Conservation (phyloP, 2,329 filamentous ascomycete species). For the Dryadomyces sulphureus region DNA sequence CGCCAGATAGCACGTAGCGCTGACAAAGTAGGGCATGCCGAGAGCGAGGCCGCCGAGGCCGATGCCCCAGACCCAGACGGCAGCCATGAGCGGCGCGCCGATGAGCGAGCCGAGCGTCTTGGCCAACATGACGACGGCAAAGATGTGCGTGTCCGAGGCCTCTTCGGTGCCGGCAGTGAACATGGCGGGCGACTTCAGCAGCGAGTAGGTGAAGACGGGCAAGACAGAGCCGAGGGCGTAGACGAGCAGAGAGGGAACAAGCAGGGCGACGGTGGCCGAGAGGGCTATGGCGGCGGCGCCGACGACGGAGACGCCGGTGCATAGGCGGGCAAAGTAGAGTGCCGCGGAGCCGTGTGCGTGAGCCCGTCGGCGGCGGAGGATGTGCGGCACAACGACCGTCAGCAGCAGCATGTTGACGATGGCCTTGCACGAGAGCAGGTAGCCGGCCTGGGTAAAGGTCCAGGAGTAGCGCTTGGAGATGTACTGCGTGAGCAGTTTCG, state of each 20-base stretch:
- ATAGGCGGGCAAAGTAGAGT: slow-evolving; percentile 20
- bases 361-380: slow-evolving; percentile 15
- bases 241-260: slow-evolving; percentile 27
- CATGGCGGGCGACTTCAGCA: slow-evolving; percentile 26
- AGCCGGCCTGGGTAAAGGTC: slow-evolving; percentile 30
- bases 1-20: slow-evolving; percentile 21
- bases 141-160: slow-evolving; percentile 19
- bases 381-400: slow-evolving; percentile 24
- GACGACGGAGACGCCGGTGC: slow-evolving; percentile 22
- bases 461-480: slow-evolving; percentile 33
- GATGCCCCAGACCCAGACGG: slow-evolving; percentile 31
- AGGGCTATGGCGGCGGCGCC: slow-evolving; percentile 29
- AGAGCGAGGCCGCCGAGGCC: slow-evolving; percentile 19
- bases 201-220: slow-evolving; percentile 32
- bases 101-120: slow-evolving; percentile 32
- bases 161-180: background rate
- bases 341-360: slow-evolving; percentile 5
- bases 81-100: slow-evolving; percentile 31
- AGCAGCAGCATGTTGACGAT: slow-evolving; percentile 31
- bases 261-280: slow-evolving; percentile 21
- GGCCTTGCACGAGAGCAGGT: slow-evolving; percentile 31
- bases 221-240: slow-evolving; percentile 34
- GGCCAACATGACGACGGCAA: slow-evolving; percentile 36
- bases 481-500: slow-evolving; percentile 33
- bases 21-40: slow-evolving; percentile 25